Evolutionary conservation across 495 filamentous ascomycete genomes (phyloP), one percentile per base, ranked within the genome.

Genomic region (Viridothelium virens): DNA sequence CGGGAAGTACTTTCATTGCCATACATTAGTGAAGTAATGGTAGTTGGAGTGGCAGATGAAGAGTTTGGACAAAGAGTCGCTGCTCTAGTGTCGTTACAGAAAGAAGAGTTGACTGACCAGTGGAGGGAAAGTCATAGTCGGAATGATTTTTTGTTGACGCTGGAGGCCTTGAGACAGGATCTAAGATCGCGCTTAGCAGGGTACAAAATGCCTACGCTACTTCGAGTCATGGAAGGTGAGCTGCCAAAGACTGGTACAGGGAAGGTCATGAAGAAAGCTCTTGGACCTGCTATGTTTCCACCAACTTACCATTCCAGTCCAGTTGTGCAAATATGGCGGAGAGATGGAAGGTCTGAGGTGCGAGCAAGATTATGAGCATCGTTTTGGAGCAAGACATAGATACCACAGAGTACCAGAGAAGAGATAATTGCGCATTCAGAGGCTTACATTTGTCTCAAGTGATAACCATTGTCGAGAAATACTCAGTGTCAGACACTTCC

Each of bases 51-150:
- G n/a, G 66, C 71, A 6, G 79, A 81, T 64, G 72, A 78, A 16
- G 78, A 80, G 64, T 81, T 75, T 67, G 80, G 80, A 2, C 79
- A 83, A 64, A 72, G 81, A n/a, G 81, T 83, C 16, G 80, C 76
- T n/a, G 80, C 78, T 7, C 76, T 77, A 3, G 64, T 83, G 25
- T 76, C 72, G n/a, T 67, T 82, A 9, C 70, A 73, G 53, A 67
- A 75, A 33, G 69, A 72, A 9, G 48, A 61, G 34, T 70, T 67
- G 16, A 18, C 67, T 10, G 33, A 37, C n/a, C 12, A 67, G 36
- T 59, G 53, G 53, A 36, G 53, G 36, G 10, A 18, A 34, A 3
- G 11, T 34, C 18, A 59, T 36, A 59, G 31, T 36, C 18, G 31
- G 18, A 31, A 36, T 7, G 31, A 2, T 18, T 9, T 1, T 68